A percentile compares a stretch with the other conserved stretches of the same genome.
Evolutionary conservation across 331 rosid species (phyloP).

Genomic region (Spiraea crenata): DNA sequence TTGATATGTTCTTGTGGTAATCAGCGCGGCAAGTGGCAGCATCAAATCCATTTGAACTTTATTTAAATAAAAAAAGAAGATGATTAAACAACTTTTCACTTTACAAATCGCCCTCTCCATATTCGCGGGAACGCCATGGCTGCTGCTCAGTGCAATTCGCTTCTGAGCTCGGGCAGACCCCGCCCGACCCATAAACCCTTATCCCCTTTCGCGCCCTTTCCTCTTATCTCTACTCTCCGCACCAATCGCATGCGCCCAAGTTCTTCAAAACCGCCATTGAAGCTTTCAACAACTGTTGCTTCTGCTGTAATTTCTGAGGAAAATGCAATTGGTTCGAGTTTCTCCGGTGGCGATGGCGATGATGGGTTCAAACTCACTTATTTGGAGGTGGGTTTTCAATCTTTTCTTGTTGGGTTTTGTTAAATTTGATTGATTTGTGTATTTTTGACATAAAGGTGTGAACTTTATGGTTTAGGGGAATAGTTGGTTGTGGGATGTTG

Average conservation of each 20-base stretch:
- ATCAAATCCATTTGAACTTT: slow-evolving; percentile 17
- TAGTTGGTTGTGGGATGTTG: slow-evolving; percentile 86
- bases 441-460: slow-evolving; percentile 18
- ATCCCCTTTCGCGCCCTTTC: slow-evolving; percentile 25
- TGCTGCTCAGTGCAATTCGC: slow-evolving; percentile 41
- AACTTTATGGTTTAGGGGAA: slow-evolving; percentile 54
- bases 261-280: slow-evolving; percentile 24
- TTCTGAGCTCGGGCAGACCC: slow-evolving; percentile 33
- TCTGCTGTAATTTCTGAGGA: slow-evolving; percentile 68
- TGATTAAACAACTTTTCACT: not conserved
- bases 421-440: slow-evolving; percentile 19
- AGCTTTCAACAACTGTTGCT: slow-evolving; percentile 37
- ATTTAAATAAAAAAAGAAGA: not conserved
- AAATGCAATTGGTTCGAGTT: slow-evolving; percentile 46
- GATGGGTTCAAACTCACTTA: slow-evolving; percentile 71
- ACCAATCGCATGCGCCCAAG: slow-evolving; percentile 22
- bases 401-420: slow-evolving; percentile 16
- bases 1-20: slow-evolving; percentile 11
- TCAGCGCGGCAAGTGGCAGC: slow-evolving; percentile 37
- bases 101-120: not conserved
- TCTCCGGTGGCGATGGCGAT: slow-evolving; percentile 49
- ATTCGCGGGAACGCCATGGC: slow-evolving; percentile 47
- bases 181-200: slow-evolving; percentile 20
- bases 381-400: slow-evolving; percentile 63
- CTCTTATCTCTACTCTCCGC: slow-evolving; percentile 20